Evolutionary conservation across 805 yeast genomes (phyloP).

Genomic region (Hanseniaspora taiwanica): DNA sequence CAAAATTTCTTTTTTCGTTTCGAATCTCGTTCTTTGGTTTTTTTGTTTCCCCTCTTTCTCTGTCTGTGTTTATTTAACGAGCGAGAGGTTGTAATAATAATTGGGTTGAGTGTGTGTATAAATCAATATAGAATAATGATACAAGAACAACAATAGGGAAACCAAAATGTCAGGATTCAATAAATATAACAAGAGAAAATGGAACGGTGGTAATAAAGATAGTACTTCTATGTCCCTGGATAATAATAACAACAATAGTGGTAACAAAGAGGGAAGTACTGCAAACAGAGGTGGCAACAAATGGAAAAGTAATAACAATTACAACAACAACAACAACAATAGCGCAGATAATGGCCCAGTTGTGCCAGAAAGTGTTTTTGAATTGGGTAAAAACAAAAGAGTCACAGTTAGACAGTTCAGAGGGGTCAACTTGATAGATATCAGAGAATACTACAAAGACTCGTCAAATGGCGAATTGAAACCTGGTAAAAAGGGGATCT

Average conservation of each 20-base stretch:
- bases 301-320: conserved; percentile 4
- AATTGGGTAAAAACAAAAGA: conserved; percentile 49
- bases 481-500: conserved; percentile 66
- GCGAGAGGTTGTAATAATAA: too few relatives aligned
- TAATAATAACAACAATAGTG: neutral
- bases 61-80: too few relatives aligned
- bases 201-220: neutral
- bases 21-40: too few relatives aligned
- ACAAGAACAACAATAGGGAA: neutral
- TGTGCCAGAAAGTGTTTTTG: conserved; percentile 20
- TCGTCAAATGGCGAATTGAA: conserved; percentile 42
- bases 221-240: neutral
- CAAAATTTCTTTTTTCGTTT: too few relatives aligned
- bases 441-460: conserved; percentile 67
- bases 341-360: conserved; percentile 5
- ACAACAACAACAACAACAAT: conserved; percentile 6
- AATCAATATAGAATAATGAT: too few relatives aligned
- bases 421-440: conserved; percentile 56
- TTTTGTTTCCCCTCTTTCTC: too few relatives aligned
- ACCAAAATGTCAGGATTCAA: neutral
- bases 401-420: conserved; percentile 65
- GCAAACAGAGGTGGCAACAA: conserved; percentile 4
- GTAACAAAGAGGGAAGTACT: conserved; percentile 4
- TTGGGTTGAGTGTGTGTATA: too few relatives aligned
- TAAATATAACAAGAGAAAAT: neutral